Evolutionary conservation across 2,329 filamentous ascomycete species (phyloP).

Genomic region (Diaporthe humulicola): DNA sequence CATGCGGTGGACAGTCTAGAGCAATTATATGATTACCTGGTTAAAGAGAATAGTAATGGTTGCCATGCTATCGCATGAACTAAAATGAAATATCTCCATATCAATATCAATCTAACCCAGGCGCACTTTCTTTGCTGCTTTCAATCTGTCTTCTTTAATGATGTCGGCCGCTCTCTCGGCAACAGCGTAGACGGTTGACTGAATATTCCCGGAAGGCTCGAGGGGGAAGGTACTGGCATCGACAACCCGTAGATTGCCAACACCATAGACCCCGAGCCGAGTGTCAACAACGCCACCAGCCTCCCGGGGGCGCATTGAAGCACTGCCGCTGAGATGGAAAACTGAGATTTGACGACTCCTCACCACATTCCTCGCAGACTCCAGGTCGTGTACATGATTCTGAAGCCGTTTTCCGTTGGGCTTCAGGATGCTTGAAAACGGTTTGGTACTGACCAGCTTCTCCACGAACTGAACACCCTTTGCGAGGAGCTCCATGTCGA

Average conservation of each 20-base stretch:
- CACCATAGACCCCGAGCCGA: constrained; percentile 43
- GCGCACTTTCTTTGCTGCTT: background rate
- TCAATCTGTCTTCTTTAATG: constrained; percentile 36
- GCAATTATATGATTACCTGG: background rate
- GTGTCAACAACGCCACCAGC: constrained; percentile 46
- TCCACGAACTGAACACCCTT: constrained; percentile 55
- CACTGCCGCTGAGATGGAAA: constrained; percentile 29
- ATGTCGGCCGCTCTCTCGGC: constrained; percentile 45
- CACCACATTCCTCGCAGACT: constrained; percentile 44
- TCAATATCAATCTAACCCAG: background rate
- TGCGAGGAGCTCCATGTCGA: constrained; percentile 59
- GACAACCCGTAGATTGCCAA: constrained; percentile 44
- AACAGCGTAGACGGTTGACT: constrained; percentile 53
- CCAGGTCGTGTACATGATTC: constrained; percentile 40
- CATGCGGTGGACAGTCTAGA: background rate
- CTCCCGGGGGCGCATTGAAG: constrained; percentile 47
- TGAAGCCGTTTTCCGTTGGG: constrained; percentile 37
- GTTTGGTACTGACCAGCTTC: constrained; percentile 53
- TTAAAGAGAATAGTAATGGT: too few species aligned
- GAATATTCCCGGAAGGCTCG: constrained; percentile 42
- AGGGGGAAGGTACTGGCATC: constrained; percentile 50
- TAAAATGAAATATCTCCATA: background rate
- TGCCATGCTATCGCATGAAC: background rate
- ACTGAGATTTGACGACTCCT: constrained; percentile 40
- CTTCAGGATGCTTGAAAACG: constrained; percentile 55